Percentiles rank a stretch among this genome's conserved stretches.
Evolutionary conservation across 306 rosid species (phyloP).

Genomic region (Albizia julibrissin): DNA sequence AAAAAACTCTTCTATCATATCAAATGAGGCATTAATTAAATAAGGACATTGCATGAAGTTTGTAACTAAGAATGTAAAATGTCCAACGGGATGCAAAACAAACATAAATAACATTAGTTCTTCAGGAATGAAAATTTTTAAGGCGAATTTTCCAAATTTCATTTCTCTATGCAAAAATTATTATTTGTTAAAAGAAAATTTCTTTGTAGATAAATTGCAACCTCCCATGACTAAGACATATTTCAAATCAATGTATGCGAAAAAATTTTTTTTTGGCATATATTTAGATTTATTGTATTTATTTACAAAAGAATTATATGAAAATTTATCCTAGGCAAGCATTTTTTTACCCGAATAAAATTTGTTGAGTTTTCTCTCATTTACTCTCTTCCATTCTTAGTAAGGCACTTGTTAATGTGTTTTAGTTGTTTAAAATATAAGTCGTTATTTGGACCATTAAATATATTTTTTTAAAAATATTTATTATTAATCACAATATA

Average conservation of each 20-base stretch:
- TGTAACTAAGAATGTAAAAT: background rate
- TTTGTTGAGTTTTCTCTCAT: background rate
- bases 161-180: too few species aligned
- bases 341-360: too few species aligned
- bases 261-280: background rate
- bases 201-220: background rate
- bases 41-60: background rate
- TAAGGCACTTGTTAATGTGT: too few species aligned
- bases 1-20: too few species aligned
- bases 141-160: background rate
- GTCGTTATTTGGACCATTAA: too few species aligned
- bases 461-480: too few species aligned
- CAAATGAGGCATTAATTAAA: background rate
- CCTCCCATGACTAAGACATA: background rate
- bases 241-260: background rate
- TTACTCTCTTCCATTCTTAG: background rate
- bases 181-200: background rate
- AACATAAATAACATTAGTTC: background rate
- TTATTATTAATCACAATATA: too few species aligned
- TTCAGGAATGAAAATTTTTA: background rate
- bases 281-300: too few species aligned
- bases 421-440: too few species aligned
- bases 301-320: too few species aligned
- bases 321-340: background rate
- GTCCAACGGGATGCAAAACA: background rate